Evolutionary conservation across 192 early-diverging fungal species (phyloP), one percentile per base, ranked within the genome.

Genomic region (Dissophora globulifera): DNA sequence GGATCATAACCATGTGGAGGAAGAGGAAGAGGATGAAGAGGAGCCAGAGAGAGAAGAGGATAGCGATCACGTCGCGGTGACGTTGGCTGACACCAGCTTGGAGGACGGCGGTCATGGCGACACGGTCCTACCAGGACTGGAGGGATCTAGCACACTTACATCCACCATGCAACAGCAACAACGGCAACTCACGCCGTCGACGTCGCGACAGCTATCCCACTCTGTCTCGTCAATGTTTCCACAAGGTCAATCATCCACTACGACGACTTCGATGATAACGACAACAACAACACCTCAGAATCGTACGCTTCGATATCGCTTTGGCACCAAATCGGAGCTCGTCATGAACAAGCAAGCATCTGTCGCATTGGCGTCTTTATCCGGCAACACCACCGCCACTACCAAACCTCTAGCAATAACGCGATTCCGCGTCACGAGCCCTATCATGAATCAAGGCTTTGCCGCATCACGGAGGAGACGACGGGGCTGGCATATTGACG

Each of bases 401-500:
- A 38, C 7, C 35, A 38, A 13, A n/a, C n/a, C n/a, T n/a, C n/a
- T 13, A 38, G 35, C 23, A 11, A 26, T 4, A 57, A 17, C n/a
- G 40, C 20, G 35, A n/a, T 38, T 38, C 7, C 13, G 13, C 13
- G 13, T 38, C 6, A 38, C 31, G 23, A 26, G 30, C 10, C 40
- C 40, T 3, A 30, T 66, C 42, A 23, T 75, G 55, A 55, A 30
- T n/a, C 50, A 46, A 10, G 71, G 71, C 1, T 75, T 60, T 43
- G n/a, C n/a, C n/a, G n/a, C n/a, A n/a, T n/a, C n/a, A n/a, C n/a
- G n/a, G n/a, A n/a, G n/a, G n/a, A n/a, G n/a, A n/a, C n/a, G n/a
- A 16, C 10, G 59, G 58, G 71, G 71, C 17, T 75, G 71, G 71
- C 71, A 60, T 55, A 20, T 50, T 1, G 62, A 75, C 9, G 71